Conservation (phyloP, 768 basidiomycete genomes). For the Kwoniella sp. region DNA sequence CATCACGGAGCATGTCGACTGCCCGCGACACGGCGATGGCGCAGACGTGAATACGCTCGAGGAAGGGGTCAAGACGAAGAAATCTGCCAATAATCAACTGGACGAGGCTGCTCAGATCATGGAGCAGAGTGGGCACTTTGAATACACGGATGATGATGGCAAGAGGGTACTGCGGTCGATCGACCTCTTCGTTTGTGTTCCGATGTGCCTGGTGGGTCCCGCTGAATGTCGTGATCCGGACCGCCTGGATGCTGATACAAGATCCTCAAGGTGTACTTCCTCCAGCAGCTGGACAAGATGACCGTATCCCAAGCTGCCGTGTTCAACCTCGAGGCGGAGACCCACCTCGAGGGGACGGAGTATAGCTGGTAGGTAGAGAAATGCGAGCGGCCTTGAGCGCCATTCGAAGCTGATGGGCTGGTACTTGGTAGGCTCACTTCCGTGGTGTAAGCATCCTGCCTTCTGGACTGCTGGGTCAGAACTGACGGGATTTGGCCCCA, state of each 20-base stretch:
- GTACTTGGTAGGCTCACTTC: conserved; percentile 49
- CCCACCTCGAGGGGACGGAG: conserved; percentile 49
- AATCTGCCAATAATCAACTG: conserved; percentile 18
- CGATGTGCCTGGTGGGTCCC: conserved; percentile 19
- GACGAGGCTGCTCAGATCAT: conserved; percentile 21
- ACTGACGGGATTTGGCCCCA: too few species aligned
- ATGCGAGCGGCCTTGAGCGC: conserved; percentile 5
- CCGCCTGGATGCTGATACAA: neutral
- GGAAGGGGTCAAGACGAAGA: neutral
- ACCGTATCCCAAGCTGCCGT: conserved; percentile 57
- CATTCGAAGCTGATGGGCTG: neutral
- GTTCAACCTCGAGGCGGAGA: conserved; percentile 52
- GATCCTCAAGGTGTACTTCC: conserved; percentile 7
- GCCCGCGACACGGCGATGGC: neutral
- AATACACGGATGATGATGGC: conserved; percentile 24
- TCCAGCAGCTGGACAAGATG: conserved; percentile 49
- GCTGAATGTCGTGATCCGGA: neutral
- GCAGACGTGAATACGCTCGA: neutral
- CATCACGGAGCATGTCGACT: conserved; percentile 6
- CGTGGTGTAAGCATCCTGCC: conserved; percentile 43
- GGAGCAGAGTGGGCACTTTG: conserved; percentile 11
- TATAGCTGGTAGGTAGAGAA: conserved; percentile 56
- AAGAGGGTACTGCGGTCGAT: conserved; percentile 31
- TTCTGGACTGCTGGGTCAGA: too few species aligned
- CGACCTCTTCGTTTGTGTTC: conserved; percentile 25